Conservation (phyloP, 1,284 basidiomycete genomes). For the Rhodotorula glutinis region DNA sequence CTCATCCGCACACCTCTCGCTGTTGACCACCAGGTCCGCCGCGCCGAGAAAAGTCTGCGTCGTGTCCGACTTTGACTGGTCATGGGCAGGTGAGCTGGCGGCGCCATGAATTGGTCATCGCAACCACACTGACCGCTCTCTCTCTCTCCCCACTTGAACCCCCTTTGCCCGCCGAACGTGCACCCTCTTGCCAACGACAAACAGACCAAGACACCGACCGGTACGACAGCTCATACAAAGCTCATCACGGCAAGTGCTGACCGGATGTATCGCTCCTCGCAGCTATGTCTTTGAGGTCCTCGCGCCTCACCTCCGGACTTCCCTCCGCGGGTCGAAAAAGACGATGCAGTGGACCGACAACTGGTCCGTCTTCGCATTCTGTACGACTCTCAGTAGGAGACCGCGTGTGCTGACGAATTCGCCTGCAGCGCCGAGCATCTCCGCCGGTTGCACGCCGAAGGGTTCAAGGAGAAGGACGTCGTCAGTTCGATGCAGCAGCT, state of each 20-base stretch:
- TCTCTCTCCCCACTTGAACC: no score
- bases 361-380: constrained; percentile 62
- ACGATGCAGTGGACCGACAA: constrained; percentile 88
- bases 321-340: constrained; percentile 69
- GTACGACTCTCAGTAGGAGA: no score
- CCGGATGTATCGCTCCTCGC: no score
- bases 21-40: constrained; percentile 2
- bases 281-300: constrained; percentile 88
- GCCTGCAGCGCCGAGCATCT: constrained; percentile 42
- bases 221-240: background rate
- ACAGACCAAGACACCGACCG: constrained; percentile 94
- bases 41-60: constrained; percentile 47
- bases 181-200: background rate
- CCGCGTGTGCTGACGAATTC: background rate
- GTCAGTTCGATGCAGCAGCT: constrained; percentile 71
- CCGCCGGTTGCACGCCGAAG: constrained; percentile 63
- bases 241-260: no score
- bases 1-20: no score
- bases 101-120: no score
- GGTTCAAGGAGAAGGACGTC: constrained; percentile 70
- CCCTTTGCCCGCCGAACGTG: background rate
- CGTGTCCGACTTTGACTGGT: constrained; percentile 97
- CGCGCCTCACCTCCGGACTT: constrained; percentile 74
- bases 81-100: constrained; percentile 34
- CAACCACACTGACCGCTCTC: fast-evolving